Conservation (phyloP, 805 yeast genomes). For the Lipomyces chichibuensis region DNA sequence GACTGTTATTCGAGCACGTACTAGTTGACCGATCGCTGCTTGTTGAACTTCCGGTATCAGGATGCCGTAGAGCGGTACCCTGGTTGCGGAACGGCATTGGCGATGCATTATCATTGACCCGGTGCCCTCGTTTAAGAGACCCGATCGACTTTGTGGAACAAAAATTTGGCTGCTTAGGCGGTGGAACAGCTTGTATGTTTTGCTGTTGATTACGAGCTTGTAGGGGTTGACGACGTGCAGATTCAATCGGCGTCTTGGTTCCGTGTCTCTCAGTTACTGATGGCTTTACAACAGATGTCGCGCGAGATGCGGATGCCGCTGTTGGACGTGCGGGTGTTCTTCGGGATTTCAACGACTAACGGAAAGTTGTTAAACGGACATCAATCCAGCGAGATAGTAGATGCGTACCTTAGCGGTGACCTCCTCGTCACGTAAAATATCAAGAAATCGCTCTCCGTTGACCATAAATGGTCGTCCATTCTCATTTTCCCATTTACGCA, state of each 20-base stretch:
- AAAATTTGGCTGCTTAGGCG: conserved; percentile 31
- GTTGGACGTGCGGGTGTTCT: conserved; percentile 25
- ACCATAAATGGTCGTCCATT: conserved; percentile 44
- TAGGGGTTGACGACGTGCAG: conserved; percentile 17
- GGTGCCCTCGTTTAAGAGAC: conserved; percentile 7
- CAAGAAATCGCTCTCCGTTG: conserved; percentile 55
- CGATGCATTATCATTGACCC: conserved; percentile 9
- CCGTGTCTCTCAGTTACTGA: neutral
- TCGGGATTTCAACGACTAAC: conserved; percentile 7
- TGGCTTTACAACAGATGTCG: conserved; percentile 2
- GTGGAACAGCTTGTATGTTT: conserved; percentile 7
- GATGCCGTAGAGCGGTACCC: neutral
- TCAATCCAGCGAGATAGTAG: neutral
- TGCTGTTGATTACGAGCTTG: conserved; percentile 17
- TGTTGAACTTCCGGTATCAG: neutral
- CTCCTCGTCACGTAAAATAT: conserved; percentile 44
- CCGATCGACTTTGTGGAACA: conserved; percentile 3
- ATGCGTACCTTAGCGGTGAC: conserved; percentile 10
- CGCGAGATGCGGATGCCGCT: conserved; percentile 6
- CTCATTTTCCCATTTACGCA: conserved; percentile 53
- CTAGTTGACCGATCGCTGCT: conserved; percentile 14
- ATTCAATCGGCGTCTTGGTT: conserved; percentile 14
- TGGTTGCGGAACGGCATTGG: conserved; percentile 5
- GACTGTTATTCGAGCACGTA: conserved; percentile 20
- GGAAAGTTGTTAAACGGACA: neutral